A percentile compares a stretch with the other conserved stretches of the same genome.
Conservation (phyloP, 306 rosid species). For the Cucumis hystrix region DNA sequence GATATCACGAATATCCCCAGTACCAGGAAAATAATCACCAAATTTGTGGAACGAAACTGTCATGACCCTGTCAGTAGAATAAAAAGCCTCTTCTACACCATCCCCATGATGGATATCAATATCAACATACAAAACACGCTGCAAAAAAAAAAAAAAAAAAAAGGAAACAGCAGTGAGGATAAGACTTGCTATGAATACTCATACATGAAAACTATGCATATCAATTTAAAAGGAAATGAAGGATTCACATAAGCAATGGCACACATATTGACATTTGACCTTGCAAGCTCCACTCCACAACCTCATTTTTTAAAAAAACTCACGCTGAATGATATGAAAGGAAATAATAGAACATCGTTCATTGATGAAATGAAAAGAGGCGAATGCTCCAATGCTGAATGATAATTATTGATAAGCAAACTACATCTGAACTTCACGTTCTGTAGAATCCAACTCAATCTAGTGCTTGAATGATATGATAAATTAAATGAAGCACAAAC, state of each 20-base stretch:
- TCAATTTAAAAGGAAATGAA: not conserved
- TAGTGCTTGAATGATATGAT: not conserved
- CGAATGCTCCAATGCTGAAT: no score
- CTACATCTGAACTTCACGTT: no score
- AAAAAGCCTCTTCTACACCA: constrained; percentile 87
- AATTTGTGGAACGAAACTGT: constrained; percentile 85
- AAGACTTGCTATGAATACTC: not conserved
- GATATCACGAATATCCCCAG: constrained; percentile 67
- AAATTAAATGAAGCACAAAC: not conserved
- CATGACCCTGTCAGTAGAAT: constrained; percentile 83
- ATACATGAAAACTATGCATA: not conserved
- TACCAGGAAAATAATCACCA: constrained; percentile 85
- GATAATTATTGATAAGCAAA: no score
- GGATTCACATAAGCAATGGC: not conserved
- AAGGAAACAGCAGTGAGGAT: not conserved
- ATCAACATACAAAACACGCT: constrained; percentile 85
- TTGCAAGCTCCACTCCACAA: not conserved
- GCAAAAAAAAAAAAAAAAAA: constrained; percentile 9
- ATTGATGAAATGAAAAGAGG: no score
- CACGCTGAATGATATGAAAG: not conserved
- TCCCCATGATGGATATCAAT: constrained; percentile 90
- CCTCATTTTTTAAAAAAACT: not conserved
- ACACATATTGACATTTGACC: not conserved
- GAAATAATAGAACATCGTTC: no score
- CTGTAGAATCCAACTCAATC: no score